These are phyloP conservation scores for Phytophthora macrochlamydospora DNA, from an alignment of 352 stramenopile genomes.

Conservation along the genomic window DNA sequence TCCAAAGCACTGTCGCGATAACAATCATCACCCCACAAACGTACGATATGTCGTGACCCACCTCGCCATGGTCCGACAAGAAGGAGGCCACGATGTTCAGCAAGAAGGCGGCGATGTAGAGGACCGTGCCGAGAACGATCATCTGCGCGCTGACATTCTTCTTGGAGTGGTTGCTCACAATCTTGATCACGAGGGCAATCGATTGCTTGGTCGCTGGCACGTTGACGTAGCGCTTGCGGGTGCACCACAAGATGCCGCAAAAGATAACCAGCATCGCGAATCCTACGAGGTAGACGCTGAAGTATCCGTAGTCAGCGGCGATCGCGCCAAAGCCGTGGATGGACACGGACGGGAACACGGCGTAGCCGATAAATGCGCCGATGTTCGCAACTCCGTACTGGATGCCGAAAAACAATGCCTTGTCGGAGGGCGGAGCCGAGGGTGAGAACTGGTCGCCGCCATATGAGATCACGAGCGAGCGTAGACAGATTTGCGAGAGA, in stretches of 20 bases:
- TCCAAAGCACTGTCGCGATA: slow-evolving; percentile 44
- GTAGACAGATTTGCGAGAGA: slow-evolving; percentile 47
- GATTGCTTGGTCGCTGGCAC: slow-evolving; percentile 30
- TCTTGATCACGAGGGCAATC: slow-evolving; percentile 45
- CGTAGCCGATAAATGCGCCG: slow-evolving; percentile 71
- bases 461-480: slow-evolving; percentile 61
- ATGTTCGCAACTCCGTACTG: slow-evolving; percentile 84
- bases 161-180: slow-evolving; percentile 28
- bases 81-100: slow-evolving; percentile 61
- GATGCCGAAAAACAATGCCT: slow-evolving; percentile 75
- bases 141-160: slow-evolving; percentile 30
- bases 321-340: slow-evolving; percentile 54
- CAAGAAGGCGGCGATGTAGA: slow-evolving; percentile 37
- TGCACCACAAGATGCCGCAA: slow-evolving; percentile 34
- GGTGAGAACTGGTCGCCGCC: slow-evolving; percentile 65
- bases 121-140: slow-evolving; percentile 37
- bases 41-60: slow-evolving; percentile 48
- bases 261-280: slow-evolving; percentile 40
- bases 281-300: slow-evolving; percentile 62
- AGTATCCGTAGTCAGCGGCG: slow-evolving; percentile 44
- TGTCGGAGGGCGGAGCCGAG: slow-evolving; percentile 33
- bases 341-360: slow-evolving; percentile 66
- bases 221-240: slow-evolving; percentile 51
- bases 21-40: slow-evolving; percentile 31
- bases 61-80: slow-evolving; percentile 34